These are phyloP conservation scores for Pistacia vera DNA, from an alignment of 345 rosid genomes.

Conservation along the genomic window DNA sequence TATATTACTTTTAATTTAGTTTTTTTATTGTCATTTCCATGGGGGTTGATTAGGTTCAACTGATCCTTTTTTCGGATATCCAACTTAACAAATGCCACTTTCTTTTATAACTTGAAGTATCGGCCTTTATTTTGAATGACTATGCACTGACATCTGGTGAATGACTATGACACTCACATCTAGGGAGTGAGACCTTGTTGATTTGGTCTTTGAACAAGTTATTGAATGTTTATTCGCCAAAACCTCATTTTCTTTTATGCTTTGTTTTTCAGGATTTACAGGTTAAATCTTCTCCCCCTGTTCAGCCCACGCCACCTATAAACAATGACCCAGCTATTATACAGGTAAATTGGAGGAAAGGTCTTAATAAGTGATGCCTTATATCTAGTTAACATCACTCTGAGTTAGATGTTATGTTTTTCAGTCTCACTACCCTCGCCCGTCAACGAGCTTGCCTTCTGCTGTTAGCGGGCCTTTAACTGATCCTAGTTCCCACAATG, in stretches of 20 bases:
- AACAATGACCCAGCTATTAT: constrained; percentile 94
- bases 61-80: neutral
- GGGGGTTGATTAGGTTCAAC: neutral
- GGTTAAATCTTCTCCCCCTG: constrained; percentile 91
- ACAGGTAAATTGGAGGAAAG: constrained; percentile 51
- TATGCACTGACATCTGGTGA: no score
- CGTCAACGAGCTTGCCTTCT: constrained; percentile 64
- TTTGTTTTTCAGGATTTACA: constrained; percentile 74
- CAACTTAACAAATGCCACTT: no score
- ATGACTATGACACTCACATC: neutral
- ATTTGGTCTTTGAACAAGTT: neutral
- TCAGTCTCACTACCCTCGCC: constrained; percentile 90
- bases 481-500: constrained; percentile 56
- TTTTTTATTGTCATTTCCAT: neutral
- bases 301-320: constrained; percentile 61
- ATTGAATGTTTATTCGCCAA: neutral
- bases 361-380: constrained; percentile 3
- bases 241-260: neutral
- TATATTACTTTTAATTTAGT: neutral
- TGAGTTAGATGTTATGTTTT: constrained; percentile 16
- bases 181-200: neutral
- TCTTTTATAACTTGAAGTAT: neutral
- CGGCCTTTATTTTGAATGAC: neutral
- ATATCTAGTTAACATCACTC: constrained; percentile 14
- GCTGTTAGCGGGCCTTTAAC: constrained; percentile 50